Base-by-base conservation (phyloP, 345 rosid species). In the Lepidium aucheri region DNA sequence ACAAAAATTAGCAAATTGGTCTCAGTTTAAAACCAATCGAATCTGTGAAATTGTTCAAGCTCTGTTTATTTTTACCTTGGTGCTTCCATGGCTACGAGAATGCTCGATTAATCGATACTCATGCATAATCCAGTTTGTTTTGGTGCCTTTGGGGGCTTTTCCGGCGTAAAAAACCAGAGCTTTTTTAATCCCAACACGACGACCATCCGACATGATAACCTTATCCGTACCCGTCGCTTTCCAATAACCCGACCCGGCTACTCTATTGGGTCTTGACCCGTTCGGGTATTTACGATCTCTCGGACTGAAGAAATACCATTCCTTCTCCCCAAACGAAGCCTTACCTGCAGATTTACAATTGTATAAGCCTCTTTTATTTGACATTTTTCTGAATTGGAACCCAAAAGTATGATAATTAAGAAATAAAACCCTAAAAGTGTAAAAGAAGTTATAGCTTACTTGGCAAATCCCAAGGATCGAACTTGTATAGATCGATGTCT, bases 51-150 rank as follows among this genome's bases (percentile, higher is more conserved):
- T 17, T 26, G 2, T 9, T 20, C 22, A 20, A 20, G 22, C 22
- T 20, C 22, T 20, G 22, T 20, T 20, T 20, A 1, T 1, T 20
- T 20, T 1, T 77, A 91, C 96, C 89, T 68, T 89, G 50, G 78
- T 56, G 82, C 91, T 86, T 43, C 97, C 93, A 64, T 39, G 74
- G 63, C 84, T 56, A 20, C 86, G 79, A 38, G 82, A 60, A 50
- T 74, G 34, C 6, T 83, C 94, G 11, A 83, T 16, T 39, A 94
- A 83, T 30, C 99, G 91, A 67, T 90, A 94, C 65, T 94, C 99
- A 52, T 94, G 99, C 99, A 94, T 90, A 52, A 94, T 94, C 99
- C 99, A 94, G 78, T 90, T 94, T 0, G 99, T 94, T 79, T 94
- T 94, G 9, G 83, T 84, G 28, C 99, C 99, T 77, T 84, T 90